phyloP scores from a whole-genome alignment of 2,329 filamentous ascomycete genomes.

The Monosporascus sp. region DNA sequence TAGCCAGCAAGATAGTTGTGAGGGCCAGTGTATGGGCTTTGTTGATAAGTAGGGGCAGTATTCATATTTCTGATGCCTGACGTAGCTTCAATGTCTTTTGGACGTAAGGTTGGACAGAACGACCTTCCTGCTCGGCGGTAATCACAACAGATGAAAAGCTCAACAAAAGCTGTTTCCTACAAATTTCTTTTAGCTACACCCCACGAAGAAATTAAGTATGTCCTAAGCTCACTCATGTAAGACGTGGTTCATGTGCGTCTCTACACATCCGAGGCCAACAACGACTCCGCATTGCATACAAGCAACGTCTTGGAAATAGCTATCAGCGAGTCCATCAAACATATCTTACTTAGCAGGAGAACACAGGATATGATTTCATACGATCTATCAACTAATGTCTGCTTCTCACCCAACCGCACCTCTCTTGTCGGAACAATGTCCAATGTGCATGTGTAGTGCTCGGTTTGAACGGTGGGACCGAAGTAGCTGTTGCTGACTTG shows the following conservation, averaged over 20 bases:
- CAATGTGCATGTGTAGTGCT: constrained; percentile 7
- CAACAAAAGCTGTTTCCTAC: constrained; percentile 30
- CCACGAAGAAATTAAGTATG: background rate
- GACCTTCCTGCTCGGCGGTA: background rate
- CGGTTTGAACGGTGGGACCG: constrained; percentile 27
- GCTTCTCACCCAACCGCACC: constrained; percentile 24
- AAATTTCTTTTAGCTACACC: background rate
- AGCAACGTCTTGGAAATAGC: constrained; percentile 30
- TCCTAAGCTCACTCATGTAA: constrained; percentile 27
- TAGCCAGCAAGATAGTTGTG: background rate
- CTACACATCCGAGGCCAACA: constrained; percentile 31
- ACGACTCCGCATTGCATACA: constrained; percentile 26
- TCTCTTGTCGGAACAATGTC: constrained; percentile 18
- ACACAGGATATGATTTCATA: constrained; percentile 12
- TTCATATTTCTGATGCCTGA: background rate
- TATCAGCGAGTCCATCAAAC: constrained; percentile 10
- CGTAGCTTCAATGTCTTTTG: background rate
- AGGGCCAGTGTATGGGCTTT: background rate
- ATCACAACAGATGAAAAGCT: background rate
- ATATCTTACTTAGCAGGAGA: background rate
- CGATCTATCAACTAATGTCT: constrained; percentile 32
- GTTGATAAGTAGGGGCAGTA: background rate
- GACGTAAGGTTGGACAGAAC: background rate
- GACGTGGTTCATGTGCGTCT: constrained; percentile 30
- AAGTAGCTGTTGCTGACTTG: constrained; percentile 35